Evolutionary conservation across 495 filamentous ascomycete genomes (phyloP), one percentile per base, ranked within the genome.

Genomic region (Penicillium verhagenii): DNA sequence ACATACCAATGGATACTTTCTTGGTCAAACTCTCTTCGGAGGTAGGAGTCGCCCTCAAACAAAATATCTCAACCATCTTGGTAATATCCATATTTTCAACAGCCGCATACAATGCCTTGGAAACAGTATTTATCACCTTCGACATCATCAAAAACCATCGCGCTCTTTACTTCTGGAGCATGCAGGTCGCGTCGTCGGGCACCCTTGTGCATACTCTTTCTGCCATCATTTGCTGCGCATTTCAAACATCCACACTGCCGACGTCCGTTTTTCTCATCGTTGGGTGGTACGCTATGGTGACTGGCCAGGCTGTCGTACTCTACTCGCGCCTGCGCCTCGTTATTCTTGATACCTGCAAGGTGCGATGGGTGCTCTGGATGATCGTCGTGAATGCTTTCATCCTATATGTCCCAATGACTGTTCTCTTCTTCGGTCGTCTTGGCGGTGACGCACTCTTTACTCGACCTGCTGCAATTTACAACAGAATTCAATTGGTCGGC

Each of bases 211-310:
- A 55, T 49, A 24, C 35, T 33, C 2, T 55, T 19, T 35, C 52
- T 19, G 35, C 35, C 5, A 49, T 55, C n/a, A 24, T 35, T 47
- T 37, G 53, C 8, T 50, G 23, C 18, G 23, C 44, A 7, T 43
- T 35, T 31, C 35, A 48, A 14, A 10, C 31, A 10, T 31, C 52
- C 35, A 49, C 25, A 24, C 21, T 54, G 29, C 1, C 52, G 13
- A 48, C 18, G 21, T 54, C 35, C n/a, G 33, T 55, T 21, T 25
- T 35, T 7, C 29, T 55, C 44, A 39, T 40, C 10, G 35, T 54
- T 23, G 23, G 33, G 26, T 54, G 43, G 44, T 46, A 54, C 16
- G 47, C 47, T 14, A 49, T 49, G 47, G 47, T 49, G 26, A 49
- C 47, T 49, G 47, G 47, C 20, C 47, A 49, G 11, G 26, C 28